Percentiles rank a stretch among this genome's conserved stretches.
phyloP scores from a whole-genome alignment of 73 alveolate genomes.

The Paramecium biaurelia region DNA sequence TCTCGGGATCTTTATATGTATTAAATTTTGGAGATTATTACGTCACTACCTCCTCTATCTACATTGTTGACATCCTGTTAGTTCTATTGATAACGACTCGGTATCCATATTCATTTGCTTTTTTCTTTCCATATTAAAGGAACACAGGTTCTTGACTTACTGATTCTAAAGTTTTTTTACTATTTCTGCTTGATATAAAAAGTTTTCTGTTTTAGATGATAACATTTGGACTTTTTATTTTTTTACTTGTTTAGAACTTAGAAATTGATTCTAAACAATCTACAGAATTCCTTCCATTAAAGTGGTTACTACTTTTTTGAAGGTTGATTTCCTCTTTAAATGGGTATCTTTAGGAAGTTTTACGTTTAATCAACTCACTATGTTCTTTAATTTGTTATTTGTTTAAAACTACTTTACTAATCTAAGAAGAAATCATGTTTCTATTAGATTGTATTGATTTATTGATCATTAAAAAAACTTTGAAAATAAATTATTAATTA shows the following conservation, averaged over 20 bases:
- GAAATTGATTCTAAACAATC: neutral
- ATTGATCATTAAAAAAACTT: neutral
- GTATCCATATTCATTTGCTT: neutral
- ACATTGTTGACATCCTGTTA: neutral
- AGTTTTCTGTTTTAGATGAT: neutral
- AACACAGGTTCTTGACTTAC: neutral
- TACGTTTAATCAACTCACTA: neutral
- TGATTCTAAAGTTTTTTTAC: neutral
- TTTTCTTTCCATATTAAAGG: neutral
- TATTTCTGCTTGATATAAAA: neutral
- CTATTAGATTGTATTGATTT: conserved; percentile 23
- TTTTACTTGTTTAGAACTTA: neutral
- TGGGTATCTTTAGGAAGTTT: neutral
- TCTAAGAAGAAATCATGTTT: neutral
- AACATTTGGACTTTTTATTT: neutral
- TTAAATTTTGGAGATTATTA: neutral
- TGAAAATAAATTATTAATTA: neutral
- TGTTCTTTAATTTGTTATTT: neutral
- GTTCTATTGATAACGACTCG: neutral
- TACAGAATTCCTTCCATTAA: neutral
- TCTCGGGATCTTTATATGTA: neutral
- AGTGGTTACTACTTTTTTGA: neutral
- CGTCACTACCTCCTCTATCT: neutral
- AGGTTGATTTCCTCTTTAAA: neutral
- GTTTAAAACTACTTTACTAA: neutral